Base-by-base conservation (phyloP, 176 grass and related monocot species). In the Cymbopogon citratus region DNA sequence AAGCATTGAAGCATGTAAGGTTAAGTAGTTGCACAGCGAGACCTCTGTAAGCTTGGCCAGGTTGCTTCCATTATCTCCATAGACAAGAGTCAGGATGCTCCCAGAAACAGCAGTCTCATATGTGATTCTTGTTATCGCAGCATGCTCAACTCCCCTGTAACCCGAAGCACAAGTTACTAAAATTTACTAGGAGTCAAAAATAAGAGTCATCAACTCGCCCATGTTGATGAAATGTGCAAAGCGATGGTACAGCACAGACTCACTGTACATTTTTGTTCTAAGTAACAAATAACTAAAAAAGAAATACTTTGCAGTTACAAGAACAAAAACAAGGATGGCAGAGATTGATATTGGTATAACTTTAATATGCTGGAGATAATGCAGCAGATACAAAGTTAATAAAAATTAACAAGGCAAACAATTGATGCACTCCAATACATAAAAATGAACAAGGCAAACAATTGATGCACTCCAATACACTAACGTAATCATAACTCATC, bases 41-140 rank as follows among this genome's bases (percentile, higher is more conserved):
- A 87, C 79, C 85, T 87, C 51, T 87, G 52, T 82, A 76, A 87
- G 79, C 51, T 52, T 56, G 64, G 54, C 36, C 65, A 87, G 27
- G 63, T 82, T 69, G 48, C 52, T 71, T 51, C 80, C 80, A n/a
- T 63, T 28, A 71, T 87, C 73, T 78, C 77, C 84, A 74, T 80
- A 57, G 18, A 86, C 45, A 86, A 80, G 34, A 80, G n/a, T 24
- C 74, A 86, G 65, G 73, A 74, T 40, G 34, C 62, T 73, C 45
- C 43, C 54, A 19, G 73, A 77, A 82, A 69, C 43, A 77, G 66
- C 73, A 77, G 81, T 70, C 73, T 87, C 80, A 13, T 82, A 87
- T 54, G 80, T 77, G 31, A 71, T 87, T 75, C 80, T 83, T 77
- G 66, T 71, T 52, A 87, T 76, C 66, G 24, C 61, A 39, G 85